These are phyloP conservation scores for Aspergillus incahuasiensis DNA, from an alignment of 495 filamentous ascomycete species.

Conservation along the genomic window DNA sequence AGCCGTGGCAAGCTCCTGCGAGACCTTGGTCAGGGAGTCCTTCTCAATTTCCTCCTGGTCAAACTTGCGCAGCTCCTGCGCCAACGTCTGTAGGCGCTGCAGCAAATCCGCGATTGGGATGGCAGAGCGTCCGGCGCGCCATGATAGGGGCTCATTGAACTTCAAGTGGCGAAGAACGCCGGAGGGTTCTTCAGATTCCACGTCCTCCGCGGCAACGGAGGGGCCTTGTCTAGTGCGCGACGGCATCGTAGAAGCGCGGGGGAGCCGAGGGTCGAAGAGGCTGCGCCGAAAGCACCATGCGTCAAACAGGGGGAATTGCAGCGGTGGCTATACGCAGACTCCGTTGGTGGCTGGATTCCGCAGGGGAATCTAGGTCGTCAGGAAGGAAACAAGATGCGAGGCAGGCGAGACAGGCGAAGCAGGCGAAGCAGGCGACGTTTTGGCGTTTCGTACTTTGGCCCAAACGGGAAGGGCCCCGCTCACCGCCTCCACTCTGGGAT, in stretches of 20 bases:
- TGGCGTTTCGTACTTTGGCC: not conserved
- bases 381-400: slow-evolving; percentile 5
- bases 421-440: not conserved
- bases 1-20: slow-evolving; percentile 80
- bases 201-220: slow-evolving; percentile 34
- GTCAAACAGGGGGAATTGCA: not conserved
- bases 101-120: slow-evolving; percentile 82
- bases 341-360: not conserved
- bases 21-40: slow-evolving; percentile 73
- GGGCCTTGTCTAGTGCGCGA: slow-evolving; percentile 45
- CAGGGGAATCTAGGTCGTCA: not conserved
- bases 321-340: not conserved
- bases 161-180: slow-evolving; percentile 36
- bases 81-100: slow-evolving; percentile 70
- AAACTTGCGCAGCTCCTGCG: slow-evolving; percentile 75
- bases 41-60: slow-evolving; percentile 85
- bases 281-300: slow-evolving; percentile 20
- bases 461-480: slow-evolving; percentile 4
- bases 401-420: too few relatives aligned
- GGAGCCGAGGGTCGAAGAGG: slow-evolving; percentile 18
- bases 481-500: slow-evolving; percentile 19
- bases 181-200: slow-evolving; percentile 28
- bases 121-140: slow-evolving; percentile 80
- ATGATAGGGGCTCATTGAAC: slow-evolving; percentile 86
- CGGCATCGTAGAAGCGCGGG: slow-evolving; percentile 40